These are phyloP conservation scores for Penicillium macrosclerotiorum DNA, from an alignment of 495 filamentous ascomycete genomes.

Conservation along the genomic window DNA sequence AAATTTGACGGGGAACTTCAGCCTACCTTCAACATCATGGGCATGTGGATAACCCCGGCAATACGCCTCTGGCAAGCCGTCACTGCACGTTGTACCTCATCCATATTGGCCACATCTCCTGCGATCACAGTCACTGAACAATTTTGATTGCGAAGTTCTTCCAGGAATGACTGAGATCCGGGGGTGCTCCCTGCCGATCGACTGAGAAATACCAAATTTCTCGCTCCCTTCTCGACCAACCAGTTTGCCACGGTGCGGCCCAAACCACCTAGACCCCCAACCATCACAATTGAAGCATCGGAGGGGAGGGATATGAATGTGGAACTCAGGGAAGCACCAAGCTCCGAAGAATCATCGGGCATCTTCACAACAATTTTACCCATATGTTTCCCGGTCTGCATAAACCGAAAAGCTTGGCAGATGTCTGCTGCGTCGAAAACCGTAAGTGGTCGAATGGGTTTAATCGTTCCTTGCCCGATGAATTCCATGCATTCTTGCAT, in stretches of 20 bases:
- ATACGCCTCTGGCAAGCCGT: slow-evolving; percentile 7
- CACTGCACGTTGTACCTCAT: slow-evolving; percentile 10
- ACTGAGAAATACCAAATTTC: slow-evolving; percentile 47
- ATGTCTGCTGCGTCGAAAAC: slow-evolving; percentile 36
- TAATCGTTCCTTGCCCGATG: slow-evolving; percentile 4
- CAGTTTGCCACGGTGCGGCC: slow-evolving; percentile 53
- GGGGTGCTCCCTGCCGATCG: slow-evolving; percentile 15
- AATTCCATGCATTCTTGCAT: background rate
- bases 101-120: slow-evolving; percentile 12
- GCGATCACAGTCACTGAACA: slow-evolving; percentile 12
- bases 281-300: slow-evolving; percentile 35
- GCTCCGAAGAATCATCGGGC: slow-evolving; percentile 7
- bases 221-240: slow-evolving; percentile 56
- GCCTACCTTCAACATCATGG: slow-evolving; percentile 26
- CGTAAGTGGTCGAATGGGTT: slow-evolving; percentile 37
- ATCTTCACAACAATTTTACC: slow-evolving; percentile 30
- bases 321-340: background rate
- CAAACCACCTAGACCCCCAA: slow-evolving; percentile 53
- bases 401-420: slow-evolving; percentile 44
- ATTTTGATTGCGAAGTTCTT: slow-evolving; percentile 30
- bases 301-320: slow-evolving; percentile 2
- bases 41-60: slow-evolving; percentile 28
- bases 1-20: background rate
- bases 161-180: slow-evolving; percentile 20
- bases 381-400: slow-evolving; percentile 43